phyloP scores from a whole-genome alignment of 1,284 basidiomycete genomes.

The Apiotrichum domesticum region DNA sequence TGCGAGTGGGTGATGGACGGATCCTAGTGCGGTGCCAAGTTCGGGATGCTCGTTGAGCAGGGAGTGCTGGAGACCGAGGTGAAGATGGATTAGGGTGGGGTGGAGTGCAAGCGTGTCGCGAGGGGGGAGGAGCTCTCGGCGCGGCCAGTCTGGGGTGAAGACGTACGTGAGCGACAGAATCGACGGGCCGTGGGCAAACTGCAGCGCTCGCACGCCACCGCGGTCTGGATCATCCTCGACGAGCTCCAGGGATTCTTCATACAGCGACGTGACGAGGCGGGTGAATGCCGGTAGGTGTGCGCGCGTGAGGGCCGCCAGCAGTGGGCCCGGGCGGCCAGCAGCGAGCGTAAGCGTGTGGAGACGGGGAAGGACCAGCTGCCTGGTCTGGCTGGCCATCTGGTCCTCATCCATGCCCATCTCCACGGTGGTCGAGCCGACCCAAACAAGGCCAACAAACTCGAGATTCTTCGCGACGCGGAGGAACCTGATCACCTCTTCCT shows the following conservation, averaged over 20 bases:
- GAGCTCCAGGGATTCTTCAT: not conserved
- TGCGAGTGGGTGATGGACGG: slow-evolving; percentile 51
- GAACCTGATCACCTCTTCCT: slow-evolving; percentile 48
- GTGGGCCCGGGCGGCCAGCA: slow-evolving; percentile 60
- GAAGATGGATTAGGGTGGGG: slow-evolving; percentile 39
- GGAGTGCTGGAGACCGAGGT: slow-evolving; percentile 33
- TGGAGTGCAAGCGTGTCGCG: slow-evolving; percentile 22
- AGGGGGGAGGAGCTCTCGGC: slow-evolving; percentile 61
- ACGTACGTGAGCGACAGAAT: slow-evolving; percentile 59
- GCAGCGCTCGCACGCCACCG: slow-evolving; percentile 57
- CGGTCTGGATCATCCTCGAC: slow-evolving; percentile 13
- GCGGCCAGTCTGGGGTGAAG: slow-evolving; percentile 58
- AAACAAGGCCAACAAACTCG: slow-evolving; percentile 60
- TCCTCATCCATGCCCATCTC: slow-evolving; percentile 18
- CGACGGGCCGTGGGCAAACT: slow-evolving; percentile 57
- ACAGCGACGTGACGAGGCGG: slow-evolving; percentile 61
- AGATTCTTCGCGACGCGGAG: slow-evolving; percentile 57
- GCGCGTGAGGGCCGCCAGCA: slow-evolving; percentile 58
- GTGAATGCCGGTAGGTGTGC: slow-evolving; percentile 60
- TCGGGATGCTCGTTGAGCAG: slow-evolving; percentile 20
- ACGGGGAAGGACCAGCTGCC: slow-evolving; percentile 52
- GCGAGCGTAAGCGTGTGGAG: slow-evolving; percentile 62
- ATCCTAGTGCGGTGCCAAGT: slow-evolving; percentile 2
- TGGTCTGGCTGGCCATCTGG: not conserved
- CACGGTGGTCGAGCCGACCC: slow-evolving; percentile 50